phyloP scores from a whole-genome alignment of 2,329 filamentous ascomycete genomes.

The Leptodontidium sp. region DNA sequence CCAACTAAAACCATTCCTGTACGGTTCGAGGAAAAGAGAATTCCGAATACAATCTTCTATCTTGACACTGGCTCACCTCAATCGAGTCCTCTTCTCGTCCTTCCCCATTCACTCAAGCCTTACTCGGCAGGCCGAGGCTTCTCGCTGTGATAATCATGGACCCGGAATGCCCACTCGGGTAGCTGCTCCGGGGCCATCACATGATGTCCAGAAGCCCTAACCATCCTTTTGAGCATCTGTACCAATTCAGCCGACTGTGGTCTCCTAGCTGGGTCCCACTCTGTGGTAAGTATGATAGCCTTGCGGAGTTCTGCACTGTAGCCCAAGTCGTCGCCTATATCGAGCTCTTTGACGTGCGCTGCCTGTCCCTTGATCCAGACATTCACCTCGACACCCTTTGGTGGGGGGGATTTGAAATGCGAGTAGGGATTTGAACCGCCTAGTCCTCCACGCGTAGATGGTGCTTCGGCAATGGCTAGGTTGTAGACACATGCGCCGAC shows the following conservation, averaged over 20 bases:
- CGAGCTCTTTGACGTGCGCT: constrained; percentile 15
- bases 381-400: background rate
- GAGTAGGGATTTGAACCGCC: background rate
- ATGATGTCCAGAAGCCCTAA: constrained; percentile 17
- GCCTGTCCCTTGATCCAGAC: constrained; percentile 7
- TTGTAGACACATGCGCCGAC: constrained; percentile 38
- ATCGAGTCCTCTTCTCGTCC: background rate
- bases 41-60: too few relatives aligned
- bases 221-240: constrained; percentile 15
- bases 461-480: constrained; percentile 24
- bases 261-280: constrained; percentile 20
- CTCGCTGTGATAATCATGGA: constrained; percentile 37
- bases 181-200: constrained; percentile 19
- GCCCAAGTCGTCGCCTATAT: constrained; percentile 4
- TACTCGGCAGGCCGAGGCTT: constrained; percentile 1
- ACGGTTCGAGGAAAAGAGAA: background rate
- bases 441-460: background rate
- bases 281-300: constrained; percentile 23
- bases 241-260: constrained; percentile 25
- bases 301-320: constrained; percentile 29
- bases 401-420: background rate
- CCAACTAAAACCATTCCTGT: background rate
- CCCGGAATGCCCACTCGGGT: constrained; percentile 36
- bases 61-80: background rate
- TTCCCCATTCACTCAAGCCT: background rate